Percentiles rank a stretch among this genome's conserved stretches.
Evolutionary conservation across 805 yeast species (phyloP).

Genomic region (Candida ulmi): DNA sequence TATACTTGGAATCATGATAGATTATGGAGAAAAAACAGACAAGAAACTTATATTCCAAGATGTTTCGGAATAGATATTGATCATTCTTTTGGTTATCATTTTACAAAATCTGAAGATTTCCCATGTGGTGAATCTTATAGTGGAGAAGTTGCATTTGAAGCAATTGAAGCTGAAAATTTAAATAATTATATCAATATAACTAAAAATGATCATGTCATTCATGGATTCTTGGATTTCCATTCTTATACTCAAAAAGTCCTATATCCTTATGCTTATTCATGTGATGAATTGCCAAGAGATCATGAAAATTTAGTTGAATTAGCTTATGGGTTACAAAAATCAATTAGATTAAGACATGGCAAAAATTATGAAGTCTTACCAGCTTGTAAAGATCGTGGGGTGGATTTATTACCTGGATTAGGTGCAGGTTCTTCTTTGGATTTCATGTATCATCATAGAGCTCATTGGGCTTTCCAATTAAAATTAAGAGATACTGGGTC

Average conservation of each 20-base stretch:
- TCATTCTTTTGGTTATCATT: constrained; percentile 74
- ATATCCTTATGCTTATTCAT: constrained; percentile 79
- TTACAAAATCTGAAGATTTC: constrained; percentile 53
- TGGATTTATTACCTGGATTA: constrained; percentile 65
- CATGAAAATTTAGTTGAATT: constrained; percentile 75
- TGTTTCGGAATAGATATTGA: constrained; percentile 87
- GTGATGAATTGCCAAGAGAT: constrained; percentile 69
- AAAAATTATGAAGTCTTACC: constrained; percentile 63
- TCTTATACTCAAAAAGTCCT: constrained; percentile 81
- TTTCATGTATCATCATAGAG: constrained; percentile 77
- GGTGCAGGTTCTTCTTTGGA: constrained; percentile 81
- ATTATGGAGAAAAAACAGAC: constrained; percentile 86
- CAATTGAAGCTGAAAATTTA: constrained; percentile 50
- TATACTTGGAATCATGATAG: constrained; percentile 78
- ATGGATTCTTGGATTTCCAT: constrained; percentile 78
- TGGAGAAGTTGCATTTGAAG: constrained; percentile 70
- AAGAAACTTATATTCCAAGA: constrained; percentile 55
- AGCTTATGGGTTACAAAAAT: constrained; percentile 74
- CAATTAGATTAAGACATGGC: constrained; percentile 60
- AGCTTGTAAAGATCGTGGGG: constrained; percentile 76
- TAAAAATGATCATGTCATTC: constrained; percentile 47
- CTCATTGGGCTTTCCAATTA: constrained; percentile 79
- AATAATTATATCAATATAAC: constrained; percentile 38
- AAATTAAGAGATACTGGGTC: constrained; percentile 78
- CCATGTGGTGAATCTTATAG: constrained; percentile 83